These are phyloP conservation scores for Umbellularia californica DNA, from an alignment of 164 flowering plant genomes.

Conservation along the genomic window DNA sequence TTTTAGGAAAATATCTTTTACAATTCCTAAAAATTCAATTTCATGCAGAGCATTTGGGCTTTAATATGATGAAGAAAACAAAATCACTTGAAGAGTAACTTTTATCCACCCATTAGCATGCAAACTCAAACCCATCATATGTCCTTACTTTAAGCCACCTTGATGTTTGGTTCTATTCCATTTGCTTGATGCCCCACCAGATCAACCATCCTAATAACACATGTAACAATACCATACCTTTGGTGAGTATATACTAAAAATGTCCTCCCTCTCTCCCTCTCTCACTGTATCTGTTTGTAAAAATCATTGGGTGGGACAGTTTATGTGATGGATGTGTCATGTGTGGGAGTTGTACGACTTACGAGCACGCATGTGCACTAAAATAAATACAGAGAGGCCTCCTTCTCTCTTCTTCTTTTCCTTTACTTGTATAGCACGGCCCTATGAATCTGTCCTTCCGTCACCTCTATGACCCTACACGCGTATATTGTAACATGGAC, in stretches of 20 bases:
- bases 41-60: no score
- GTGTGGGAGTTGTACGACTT: background rate
- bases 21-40: no score
- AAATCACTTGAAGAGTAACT: no score
- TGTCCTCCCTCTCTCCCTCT: background rate
- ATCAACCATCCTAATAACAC: background rate
- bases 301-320: conserved; percentile 13
- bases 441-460: background rate
- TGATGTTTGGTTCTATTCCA: no score
- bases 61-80: no score
- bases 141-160: no score
- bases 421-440: conserved; percentile 20
- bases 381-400: conserved; percentile 11
- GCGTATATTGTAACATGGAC: no score
- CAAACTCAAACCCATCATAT: no score
- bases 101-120: no score
- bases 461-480: background rate
- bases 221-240: background rate
- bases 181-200: background rate
- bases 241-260: background rate
- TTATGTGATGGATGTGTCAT: conserved; percentile 1
- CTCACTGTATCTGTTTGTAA: background rate
- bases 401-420: conserved; percentile 1
- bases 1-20: no score
- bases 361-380: conserved; percentile 14